phyloP scores from a whole-genome alignment of 371 early-diverging fungal species.

The Mortierella sp. region DNA sequence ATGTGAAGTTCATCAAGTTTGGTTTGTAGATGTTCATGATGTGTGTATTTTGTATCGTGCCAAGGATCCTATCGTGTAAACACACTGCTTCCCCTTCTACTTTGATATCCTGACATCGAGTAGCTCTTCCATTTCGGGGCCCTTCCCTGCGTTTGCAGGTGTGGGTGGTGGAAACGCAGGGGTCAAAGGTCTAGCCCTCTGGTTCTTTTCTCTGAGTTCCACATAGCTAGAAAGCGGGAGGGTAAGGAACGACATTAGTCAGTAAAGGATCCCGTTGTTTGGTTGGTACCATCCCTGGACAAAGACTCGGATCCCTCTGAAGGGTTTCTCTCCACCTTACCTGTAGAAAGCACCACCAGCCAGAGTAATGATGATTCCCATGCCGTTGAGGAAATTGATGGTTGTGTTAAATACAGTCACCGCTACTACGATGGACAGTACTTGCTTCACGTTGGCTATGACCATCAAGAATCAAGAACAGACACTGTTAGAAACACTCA shows the following conservation, averaged over 20 bases:
- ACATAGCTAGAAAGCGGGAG: slow-evolving; percentile 42
- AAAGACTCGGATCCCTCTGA: no score
- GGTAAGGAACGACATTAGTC: no score
- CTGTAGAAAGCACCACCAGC: slow-evolving; percentile 70
- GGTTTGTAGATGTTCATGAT: no score
- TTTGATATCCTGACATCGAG: slow-evolving; percentile 41
- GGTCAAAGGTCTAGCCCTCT: slow-evolving; percentile 35
- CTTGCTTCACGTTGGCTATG: slow-evolving; percentile 88
- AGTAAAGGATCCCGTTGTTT: no score
- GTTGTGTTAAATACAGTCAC: slow-evolving; percentile 78
- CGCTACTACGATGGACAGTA: slow-evolving; percentile 80
- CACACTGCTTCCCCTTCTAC: no score
- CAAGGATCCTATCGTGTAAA: no score
- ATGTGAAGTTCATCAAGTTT: no score
- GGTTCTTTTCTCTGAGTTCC: slow-evolving; percentile 40
- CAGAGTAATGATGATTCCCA: slow-evolving; percentile 85
- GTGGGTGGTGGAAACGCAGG: slow-evolving; percentile 36
- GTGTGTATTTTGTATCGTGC: no score
- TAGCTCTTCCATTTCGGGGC: slow-evolving; percentile 37
- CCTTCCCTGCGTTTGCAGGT: slow-evolving; percentile 41
- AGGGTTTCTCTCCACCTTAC: slow-evolving; percentile 18
- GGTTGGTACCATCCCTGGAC: no score
- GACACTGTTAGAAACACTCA: no score
- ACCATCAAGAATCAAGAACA: not conserved
- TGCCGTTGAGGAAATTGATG: slow-evolving; percentile 71